phyloP scores from a whole-genome alignment of 495 filamentous ascomycete genomes.

The Hyaloscypha bicolor region DNA sequence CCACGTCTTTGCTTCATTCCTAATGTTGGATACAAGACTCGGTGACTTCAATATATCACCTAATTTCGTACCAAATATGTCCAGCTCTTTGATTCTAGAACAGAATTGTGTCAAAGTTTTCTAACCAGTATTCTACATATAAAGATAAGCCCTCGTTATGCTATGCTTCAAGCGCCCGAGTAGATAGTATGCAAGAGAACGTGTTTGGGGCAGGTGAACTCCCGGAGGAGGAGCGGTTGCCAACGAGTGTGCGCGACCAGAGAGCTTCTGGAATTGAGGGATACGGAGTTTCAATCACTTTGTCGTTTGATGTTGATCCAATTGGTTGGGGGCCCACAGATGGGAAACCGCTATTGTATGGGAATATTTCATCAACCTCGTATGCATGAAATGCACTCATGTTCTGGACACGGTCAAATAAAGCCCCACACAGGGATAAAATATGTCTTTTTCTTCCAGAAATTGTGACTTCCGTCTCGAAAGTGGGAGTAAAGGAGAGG shows the following conservation, averaged over 20 bases:
- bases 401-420: not conserved
- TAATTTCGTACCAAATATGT: not conserved
- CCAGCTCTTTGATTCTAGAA: not conserved
- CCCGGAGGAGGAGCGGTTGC: not conserved
- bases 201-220: not conserved
- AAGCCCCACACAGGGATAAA: not conserved
- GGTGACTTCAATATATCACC: not conserved
- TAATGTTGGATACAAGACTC: not conserved
- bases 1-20: not conserved
- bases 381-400: not conserved
- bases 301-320: not conserved
- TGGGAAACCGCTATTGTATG: not conserved
- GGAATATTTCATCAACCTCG: not conserved
- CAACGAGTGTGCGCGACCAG: not conserved
- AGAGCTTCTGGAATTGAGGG: not conserved
- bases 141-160: not conserved
- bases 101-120: not conserved
- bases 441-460: not conserved
- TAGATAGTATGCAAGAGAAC: not conserved
- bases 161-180: not conserved
- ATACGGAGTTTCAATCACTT: not conserved
- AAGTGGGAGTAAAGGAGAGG: not conserved
- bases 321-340: not conserved
- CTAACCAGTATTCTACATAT: not conserved
- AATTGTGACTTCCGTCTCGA: not conserved